Base-by-base conservation (phyloP, 139 green algal genomes). In the Chlorella vulgaris region DNA sequence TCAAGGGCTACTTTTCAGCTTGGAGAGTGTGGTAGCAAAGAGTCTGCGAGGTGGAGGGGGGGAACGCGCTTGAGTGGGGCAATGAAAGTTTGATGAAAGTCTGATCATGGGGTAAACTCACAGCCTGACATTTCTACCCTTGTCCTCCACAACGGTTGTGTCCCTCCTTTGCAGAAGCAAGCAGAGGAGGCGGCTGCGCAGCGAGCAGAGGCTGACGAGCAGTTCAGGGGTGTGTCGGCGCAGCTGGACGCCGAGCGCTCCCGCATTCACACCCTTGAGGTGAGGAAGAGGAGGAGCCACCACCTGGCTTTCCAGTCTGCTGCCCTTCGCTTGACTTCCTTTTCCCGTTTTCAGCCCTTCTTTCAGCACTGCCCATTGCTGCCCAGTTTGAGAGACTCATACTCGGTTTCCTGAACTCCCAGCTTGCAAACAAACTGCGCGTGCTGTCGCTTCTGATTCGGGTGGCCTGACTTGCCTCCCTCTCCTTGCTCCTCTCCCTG, bases 231-330 rank as follows among this genome's bases (percentile, higher is more conserved):
- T 4, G 68, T 78, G 53, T 26, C 24, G n/a, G 67, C 8, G 2
- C 35, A 78, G 67, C 69, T 88, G 74, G 39, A 40, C n/a, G 38
- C 58, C n/a, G 84, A 88, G 80, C 74, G 74, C 7, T 26, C 60
- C 8, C 69, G 74, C 67, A 69, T 85, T n/a, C 29, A 66, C 28
- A 21, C 31, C 4, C 5, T 83, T 3, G 67, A 83, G 67, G 78
- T 83, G 77, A 19, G 65, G 15, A 58, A 58, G 15, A 58, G 10
- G 47, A 10, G 15, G 10, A 10, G 47, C 47, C 15, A 58, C 15
- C 10, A 58, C 15, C 13, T 58, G 10, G 13, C 47, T 58, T 24
- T 58, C 47, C n/a, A n/a, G n/a, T 10, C 47, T 58, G 15, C 47
- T 58, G 47, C 15, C 13, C 47, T 58, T 58, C 13, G 47, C 13